phyloP scores from a whole-genome alignment of 352 stramenopile genomes.

The Pythium scleroteichum region DNA sequence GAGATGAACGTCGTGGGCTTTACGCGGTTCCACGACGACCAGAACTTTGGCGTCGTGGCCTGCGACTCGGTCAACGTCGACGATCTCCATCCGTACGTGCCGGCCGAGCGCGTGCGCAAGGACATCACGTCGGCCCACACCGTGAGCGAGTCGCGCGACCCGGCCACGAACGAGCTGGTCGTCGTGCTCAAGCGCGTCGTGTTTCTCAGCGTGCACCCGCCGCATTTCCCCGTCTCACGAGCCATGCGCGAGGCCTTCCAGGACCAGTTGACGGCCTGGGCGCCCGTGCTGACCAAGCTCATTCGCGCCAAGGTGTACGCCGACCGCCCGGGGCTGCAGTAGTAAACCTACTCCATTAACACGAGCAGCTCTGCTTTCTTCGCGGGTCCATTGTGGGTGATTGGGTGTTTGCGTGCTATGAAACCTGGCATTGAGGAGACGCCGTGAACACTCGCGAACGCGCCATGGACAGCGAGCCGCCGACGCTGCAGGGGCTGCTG shows the following conservation, averaged over 20 bases:
- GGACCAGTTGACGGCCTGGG: constrained; percentile 15
- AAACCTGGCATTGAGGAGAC: no score
- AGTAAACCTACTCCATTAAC: no score
- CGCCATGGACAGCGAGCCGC: background rate
- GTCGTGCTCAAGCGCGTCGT: constrained; percentile 24
- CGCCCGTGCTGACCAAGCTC: constrained; percentile 3
- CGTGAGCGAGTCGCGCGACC: constrained; percentile 10
- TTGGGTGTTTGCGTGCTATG: constrained; percentile 7
- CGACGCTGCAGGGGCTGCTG: constrained; percentile 5
- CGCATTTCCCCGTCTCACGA: constrained; percentile 12
- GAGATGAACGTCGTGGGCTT: constrained; percentile 45
- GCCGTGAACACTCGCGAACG: background rate
- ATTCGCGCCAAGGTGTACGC: constrained; percentile 19
- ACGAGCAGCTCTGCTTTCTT: no score
- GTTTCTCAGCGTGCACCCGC: constrained; percentile 15
- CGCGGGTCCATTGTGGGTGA: background rate
- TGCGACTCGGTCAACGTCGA: constrained; percentile 50
- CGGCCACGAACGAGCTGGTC: constrained; percentile 14
- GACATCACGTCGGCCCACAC: constrained; percentile 35
- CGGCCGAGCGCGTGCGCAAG: constrained; percentile 38
- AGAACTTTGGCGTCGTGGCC: constrained; percentile 35
- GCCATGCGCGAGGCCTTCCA: constrained; percentile 8
- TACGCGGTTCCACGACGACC: background rate
- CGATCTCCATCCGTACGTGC: constrained; percentile 46
- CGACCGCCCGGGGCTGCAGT: background rate